Evolutionary conservation across 306 rosid genomes (phyloP), one percentile per base, ranked within the genome.

Genomic region (Vicia villosa): DNA sequence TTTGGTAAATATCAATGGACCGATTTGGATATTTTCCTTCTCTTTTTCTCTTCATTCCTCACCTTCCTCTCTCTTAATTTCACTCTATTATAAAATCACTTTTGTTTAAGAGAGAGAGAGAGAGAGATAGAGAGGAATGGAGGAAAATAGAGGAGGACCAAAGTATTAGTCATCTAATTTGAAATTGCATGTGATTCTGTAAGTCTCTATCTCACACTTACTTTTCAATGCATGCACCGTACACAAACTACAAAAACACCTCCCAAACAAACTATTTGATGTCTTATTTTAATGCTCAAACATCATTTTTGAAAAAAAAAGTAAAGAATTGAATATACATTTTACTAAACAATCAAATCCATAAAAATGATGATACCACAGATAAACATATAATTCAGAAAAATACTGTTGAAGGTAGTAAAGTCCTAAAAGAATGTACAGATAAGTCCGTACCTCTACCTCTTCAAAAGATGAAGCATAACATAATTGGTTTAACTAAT

Each of bases 391-490:
- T 34, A 24, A 36, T 52, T 28, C 17, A 54, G 36, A 58, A 66
- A 58, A 45, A 21, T 49, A 52, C 15, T 10, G 20, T 15, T 15
- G 20, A 43, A 56, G 59, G 40, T 16, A 37, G 42, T 54, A 42
- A 5, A 73, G 8, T 22, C 8, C 3, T 10, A 54, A 14, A 30
- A 43, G 9, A 56, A 56, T 10, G 30, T 22, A 36, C 21, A 50
- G 26, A 49, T 36, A 54, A 50, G 51, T 43, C 34, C 6, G 41
- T 37, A 58, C 70, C 45, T n/a, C n/a, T n/a, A n/a, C n/a, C n/a
- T 58, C 63, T 19, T 69, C 52, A 21, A 34, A 42, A 49, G 41
- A 58, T 41, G 72, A 51, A 2, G 3, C 57, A 52, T 40, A 57
- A 67, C 45, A 34, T 34, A 34, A 34, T 24, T 24, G 28, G 28